These are phyloP conservation scores for Yamadazyma sp. DNA, from an alignment of 805 yeast species.

Conservation along the genomic window DNA sequence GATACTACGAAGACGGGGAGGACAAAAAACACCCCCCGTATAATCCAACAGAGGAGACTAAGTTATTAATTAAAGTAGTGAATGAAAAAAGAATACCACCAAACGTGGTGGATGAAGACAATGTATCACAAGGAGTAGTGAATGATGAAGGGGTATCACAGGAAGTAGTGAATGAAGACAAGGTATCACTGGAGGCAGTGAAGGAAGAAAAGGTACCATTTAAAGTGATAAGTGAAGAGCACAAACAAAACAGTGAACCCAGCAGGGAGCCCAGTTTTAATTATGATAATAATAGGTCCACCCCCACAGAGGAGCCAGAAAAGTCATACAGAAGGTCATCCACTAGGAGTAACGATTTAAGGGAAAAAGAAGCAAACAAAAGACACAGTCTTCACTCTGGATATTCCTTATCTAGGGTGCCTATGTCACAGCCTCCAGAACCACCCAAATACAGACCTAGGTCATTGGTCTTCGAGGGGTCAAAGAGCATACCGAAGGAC, in stretches of 20 bases:
- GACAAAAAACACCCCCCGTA: not conserved
- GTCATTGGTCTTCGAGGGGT: not conserved
- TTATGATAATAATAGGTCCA: not conserved
- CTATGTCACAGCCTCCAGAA: not conserved
- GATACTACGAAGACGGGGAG: not conserved
- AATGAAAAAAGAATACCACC: not conserved
- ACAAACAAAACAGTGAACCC: no score
- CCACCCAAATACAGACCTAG: not conserved
- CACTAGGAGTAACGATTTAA: no score
- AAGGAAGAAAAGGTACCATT: no score
- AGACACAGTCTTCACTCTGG: not conserved
- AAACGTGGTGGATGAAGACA: not conserved
- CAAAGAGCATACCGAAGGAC: no score
- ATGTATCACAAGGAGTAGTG: no score
- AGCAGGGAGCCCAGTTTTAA: no score
- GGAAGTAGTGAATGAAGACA: no score
- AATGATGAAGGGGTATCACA: no score
- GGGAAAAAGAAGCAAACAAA: no score
- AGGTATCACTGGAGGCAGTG: no score
- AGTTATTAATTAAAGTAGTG: not conserved
- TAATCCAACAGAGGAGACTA: conserved; percentile 2
- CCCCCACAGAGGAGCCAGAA: not conserved
- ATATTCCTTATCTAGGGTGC: not conserved
- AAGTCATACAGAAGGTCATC: no score
- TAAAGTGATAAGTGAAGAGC: no score